These are phyloP conservation scores for Botrytis elliptica DNA, from an alignment of 2,329 filamentous ascomycete genomes.

Conservation along the genomic window DNA sequence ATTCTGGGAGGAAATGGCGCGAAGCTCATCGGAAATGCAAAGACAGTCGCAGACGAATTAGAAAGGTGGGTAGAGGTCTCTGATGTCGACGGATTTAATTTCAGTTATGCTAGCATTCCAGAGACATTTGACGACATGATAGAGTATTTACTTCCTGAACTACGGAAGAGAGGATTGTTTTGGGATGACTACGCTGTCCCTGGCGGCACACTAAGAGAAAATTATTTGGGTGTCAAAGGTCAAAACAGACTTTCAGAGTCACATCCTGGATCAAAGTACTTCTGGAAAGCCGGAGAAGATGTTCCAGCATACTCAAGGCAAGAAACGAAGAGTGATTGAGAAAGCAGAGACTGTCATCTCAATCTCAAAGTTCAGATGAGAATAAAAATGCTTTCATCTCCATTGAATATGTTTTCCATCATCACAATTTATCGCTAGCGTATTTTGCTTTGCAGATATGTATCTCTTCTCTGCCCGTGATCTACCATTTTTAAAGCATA, in stretches of 20 bases:
- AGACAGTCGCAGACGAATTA: conserved; percentile 32
- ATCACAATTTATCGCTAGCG: neutral
- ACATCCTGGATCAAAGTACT: conserved; percentile 48
- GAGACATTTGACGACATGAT: conserved; percentile 67
- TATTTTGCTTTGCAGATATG: neutral
- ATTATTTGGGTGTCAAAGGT: conserved; percentile 53
- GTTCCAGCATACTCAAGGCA: conserved; percentile 24
- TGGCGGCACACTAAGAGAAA: conserved; percentile 60
- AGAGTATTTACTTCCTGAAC: conserved; percentile 63
- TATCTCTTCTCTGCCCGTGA: neutral
- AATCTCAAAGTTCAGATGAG: neutral
- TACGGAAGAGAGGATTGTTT: conserved; percentile 58
- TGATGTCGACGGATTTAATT: conserved; percentile 35
- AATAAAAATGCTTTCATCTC: neutral
- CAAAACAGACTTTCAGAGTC: conserved; percentile 51
- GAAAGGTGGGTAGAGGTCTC: conserved; percentile 33
- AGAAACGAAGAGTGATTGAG: neutral
- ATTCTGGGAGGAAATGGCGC: conserved; percentile 34
- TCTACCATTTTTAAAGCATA: neutral
- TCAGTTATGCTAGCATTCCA: conserved; percentile 48
- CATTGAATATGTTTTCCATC: neutral
- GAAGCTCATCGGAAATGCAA: conserved; percentile 32
- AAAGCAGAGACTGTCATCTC: neutral
- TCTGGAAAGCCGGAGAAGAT: conserved; percentile 41
- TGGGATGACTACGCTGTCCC: conserved; percentile 51